Conservation (phyloP, 352 stramenopile genomes). For the Pelagophyceae sp. region DNA sequence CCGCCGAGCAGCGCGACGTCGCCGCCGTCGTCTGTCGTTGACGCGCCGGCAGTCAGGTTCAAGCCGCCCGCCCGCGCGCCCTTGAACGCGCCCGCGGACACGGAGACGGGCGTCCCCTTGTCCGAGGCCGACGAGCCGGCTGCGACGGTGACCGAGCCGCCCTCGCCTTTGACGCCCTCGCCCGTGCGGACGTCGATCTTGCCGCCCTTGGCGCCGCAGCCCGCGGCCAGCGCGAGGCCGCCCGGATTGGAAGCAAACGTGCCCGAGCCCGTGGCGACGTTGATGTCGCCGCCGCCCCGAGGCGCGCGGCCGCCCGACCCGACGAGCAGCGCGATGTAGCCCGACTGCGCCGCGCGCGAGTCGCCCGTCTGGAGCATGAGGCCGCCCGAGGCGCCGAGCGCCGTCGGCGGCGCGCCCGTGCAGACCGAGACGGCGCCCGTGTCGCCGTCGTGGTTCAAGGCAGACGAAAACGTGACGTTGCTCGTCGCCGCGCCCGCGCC, state of each 20-base stretch:
- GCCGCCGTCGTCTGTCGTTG: neutral
- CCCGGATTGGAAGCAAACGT: neutral
- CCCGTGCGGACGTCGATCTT: constrained; percentile 7
- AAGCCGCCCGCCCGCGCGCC: no score
- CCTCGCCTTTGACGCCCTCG: neutral
- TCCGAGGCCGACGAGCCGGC: no score
- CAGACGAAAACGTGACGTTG: no score
- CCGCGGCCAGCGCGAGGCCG: neutral
- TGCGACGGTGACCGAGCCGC: no score
- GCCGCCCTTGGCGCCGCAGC: neutral
- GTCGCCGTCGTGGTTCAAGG: neutral
- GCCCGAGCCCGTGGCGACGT: constrained; percentile 8
- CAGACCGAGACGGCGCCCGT: constrained; percentile 40
- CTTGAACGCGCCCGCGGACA: no score
- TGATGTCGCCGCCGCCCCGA: constrained; percentile 12
- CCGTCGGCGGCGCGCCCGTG: constrained; percentile 35
- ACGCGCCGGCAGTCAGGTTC: no score
- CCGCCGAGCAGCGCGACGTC: neutral
- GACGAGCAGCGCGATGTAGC: constrained; percentile 37
- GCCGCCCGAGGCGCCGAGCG: constrained; percentile 26
- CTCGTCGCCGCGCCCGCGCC: neutral
- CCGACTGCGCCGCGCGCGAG: constrained; percentile 30
- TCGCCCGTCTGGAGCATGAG: constrained; percentile 31
- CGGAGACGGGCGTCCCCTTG: no score
- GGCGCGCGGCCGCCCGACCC: constrained; percentile 26